A percentile compares a stretch with the other conserved stretches of the same genome.
phyloP scores from a whole-genome alignment of 768 basidiomycete genomes.

The Pulveroboletus sp. region DNA sequence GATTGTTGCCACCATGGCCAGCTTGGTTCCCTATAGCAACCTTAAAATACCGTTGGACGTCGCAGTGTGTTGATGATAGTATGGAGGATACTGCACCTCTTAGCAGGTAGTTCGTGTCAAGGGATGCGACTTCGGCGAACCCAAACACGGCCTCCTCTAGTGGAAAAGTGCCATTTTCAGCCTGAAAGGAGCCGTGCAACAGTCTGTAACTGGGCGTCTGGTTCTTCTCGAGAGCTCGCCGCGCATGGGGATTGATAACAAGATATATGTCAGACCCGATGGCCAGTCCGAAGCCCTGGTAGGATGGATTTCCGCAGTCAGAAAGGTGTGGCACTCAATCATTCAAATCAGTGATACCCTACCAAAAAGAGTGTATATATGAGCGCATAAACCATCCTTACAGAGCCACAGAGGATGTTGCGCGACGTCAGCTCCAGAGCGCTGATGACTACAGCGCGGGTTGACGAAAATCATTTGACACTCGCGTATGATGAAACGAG shows the following conservation, averaged over 20 bases:
- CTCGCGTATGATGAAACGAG: slow-evolving; percentile 73
- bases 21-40: slow-evolving; percentile 66
- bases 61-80: slow-evolving; percentile 14
- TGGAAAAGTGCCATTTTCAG: slow-evolving; percentile 44
- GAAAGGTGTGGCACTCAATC: neutral
- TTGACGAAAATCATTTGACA: slow-evolving; percentile 10
- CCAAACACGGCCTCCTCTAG: slow-evolving; percentile 44
- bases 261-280: slow-evolving; percentile 82
- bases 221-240: slow-evolving; percentile 30
- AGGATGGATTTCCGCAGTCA: slow-evolving; percentile 1
- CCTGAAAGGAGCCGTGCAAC: slow-evolving; percentile 51
- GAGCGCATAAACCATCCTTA: slow-evolving; percentile 79
- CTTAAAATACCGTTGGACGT: slow-evolving; percentile 37
- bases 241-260: slow-evolving; percentile 58
- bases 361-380: slow-evolving; percentile 83
- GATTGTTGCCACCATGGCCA: slow-evolving; percentile 79
- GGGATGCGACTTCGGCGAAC: slow-evolving; percentile 34
- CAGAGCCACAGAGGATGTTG: slow-evolving; percentile 77
- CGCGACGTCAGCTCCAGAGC: slow-evolving; percentile 77
- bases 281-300: slow-evolving; percentile 75
- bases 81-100: slow-evolving; percentile 19
- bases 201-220: slow-evolving; percentile 37
- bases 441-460: slow-evolving; percentile 51
- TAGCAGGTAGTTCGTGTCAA: slow-evolving; percentile 27
- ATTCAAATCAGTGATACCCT: slow-evolving; percentile 10